Evolutionary conservation across 768 basidiomycete species (phyloP).

Genomic region (Calocybe gangraenosa): DNA sequence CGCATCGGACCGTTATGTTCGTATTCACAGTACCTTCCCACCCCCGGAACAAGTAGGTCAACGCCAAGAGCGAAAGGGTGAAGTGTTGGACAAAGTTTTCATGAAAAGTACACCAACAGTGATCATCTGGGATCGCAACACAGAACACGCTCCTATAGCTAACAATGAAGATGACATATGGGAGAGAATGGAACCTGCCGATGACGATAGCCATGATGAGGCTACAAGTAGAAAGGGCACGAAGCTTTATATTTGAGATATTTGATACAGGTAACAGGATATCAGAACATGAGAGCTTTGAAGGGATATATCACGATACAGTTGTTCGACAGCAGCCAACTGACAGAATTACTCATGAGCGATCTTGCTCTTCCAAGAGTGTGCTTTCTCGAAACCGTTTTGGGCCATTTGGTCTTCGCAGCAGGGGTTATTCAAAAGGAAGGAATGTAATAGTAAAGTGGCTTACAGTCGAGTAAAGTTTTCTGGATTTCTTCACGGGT

Average conservation of each 20-base stretch:
- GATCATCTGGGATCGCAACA: conserved; percentile 54
- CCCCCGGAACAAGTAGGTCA: conserved; percentile 45
- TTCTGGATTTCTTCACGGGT: conserved; percentile 73
- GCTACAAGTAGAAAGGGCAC: conserved; percentile 1
- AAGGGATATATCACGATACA: no score
- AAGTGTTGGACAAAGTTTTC: conserved; percentile 60
- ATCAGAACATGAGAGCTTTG: no score
- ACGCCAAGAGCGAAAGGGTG: conserved; percentile 53
- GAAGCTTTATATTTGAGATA: no score
- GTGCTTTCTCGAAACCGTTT: conserved; percentile 92
- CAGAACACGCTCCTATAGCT: conserved; percentile 6
- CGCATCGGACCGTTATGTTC: conserved; percentile 64
- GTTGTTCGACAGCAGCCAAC: background rate
- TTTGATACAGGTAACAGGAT: no score
- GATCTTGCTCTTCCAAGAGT: conserved; percentile 84
- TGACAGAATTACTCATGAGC: conserved; percentile 34
- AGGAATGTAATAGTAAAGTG: background rate
- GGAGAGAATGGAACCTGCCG: conserved; percentile 58
- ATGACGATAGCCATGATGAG: conserved; percentile 30
- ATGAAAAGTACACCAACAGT: conserved; percentile 59
- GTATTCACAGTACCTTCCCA: conserved; percentile 60
- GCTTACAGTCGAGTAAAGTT: conserved; percentile 79
- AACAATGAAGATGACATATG: conserved; percentile 60
- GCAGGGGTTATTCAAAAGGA: conserved; percentile 8
- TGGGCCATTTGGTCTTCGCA: conserved; percentile 59